These are phyloP conservation scores for Codiaeum variegatum DNA, from an alignment of 441 rosid species.

Conservation along the genomic window DNA sequence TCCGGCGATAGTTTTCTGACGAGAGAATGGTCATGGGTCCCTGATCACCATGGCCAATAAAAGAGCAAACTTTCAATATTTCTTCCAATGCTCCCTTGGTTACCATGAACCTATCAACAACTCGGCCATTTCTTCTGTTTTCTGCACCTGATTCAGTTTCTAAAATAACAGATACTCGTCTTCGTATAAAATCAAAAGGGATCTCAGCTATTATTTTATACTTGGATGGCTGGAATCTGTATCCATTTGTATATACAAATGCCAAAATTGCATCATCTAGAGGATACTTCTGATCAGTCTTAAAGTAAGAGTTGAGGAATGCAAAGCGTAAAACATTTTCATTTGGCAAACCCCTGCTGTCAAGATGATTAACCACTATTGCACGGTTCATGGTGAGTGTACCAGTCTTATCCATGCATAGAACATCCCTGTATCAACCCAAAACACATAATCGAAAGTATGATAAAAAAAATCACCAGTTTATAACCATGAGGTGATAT, in stretches of 20 bases:
- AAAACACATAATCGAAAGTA: constrained; percentile 4
- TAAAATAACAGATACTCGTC: constrained; percentile 51
- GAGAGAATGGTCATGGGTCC: constrained; percentile 30
- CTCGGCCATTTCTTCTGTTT: constrained; percentile 22
- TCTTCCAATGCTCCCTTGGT: constrained; percentile 77
- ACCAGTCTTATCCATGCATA: constrained; percentile 74
- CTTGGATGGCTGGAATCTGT: constrained; percentile 60
- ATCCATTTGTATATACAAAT: constrained; percentile 59
- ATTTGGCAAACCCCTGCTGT: constrained; percentile 43
- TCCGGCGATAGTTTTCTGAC: constrained; percentile 39
- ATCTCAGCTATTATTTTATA: constrained; percentile 61
- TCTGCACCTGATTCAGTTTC: constrained; percentile 35
- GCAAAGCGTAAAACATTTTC: constrained; percentile 59
- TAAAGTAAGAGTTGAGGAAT: constrained; percentile 69
- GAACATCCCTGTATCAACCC: constrained; percentile 45
- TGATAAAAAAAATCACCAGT: not conserved
- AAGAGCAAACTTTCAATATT: constrained; percentile 56
- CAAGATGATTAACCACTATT: constrained; percentile 53
- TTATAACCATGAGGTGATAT: not conserved
- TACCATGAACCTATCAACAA: constrained; percentile 33
- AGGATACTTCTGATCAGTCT: constrained; percentile 76
- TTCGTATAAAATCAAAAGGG: constrained; percentile 63
- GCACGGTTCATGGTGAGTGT: constrained; percentile 71
- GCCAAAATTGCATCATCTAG: constrained; percentile 73
- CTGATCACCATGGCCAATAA: constrained; percentile 36